Base-by-base conservation (phyloP, 306 rosid species). In the Casuarina equisetifolia region DNA sequence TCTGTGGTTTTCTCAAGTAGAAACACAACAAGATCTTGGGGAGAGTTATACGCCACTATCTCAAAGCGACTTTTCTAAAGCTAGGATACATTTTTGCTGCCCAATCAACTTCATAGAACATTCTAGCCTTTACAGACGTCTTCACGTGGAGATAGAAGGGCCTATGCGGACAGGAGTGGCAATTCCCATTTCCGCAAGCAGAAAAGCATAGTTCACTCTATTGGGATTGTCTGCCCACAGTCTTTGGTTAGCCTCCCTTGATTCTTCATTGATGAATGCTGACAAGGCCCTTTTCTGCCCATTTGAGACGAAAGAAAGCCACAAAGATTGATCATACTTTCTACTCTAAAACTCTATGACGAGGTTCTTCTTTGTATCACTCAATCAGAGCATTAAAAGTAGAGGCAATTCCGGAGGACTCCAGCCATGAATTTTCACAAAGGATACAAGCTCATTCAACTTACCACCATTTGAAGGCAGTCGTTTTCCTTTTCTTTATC, bases 261-360 rank as follows among this genome's bases (percentile, higher is more conserved):
- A 25, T 20, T 58, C 64, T 25, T 9, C 64, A 58, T 58, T 42
- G 25, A 50, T 66, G 15, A 66, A 66, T 66, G 71, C 71, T 66
- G 50, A 66, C 71, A 66, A 25, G 32, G 32, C 32, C 32, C 32
- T 25, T 25, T 25, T 25, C 32, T 66, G 15, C 25, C 15, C 48
- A 54, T 61, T 61, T 61, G 67, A 61, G 35, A 10, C 3, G 11
- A 59, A 61, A 61, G 38, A 32, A 61, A 61, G 43, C 38, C 16
- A 25, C 32, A 25, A 25, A 25, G 32, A 25, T 25, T 25, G 32
- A 25, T 25, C 32, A 25, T 25, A 25, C 32, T 25, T 0, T 25
- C 32, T 0, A 25, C 32, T 25, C 32, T 25, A 25, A 25, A 25
- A 25, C 32, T 25, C 17, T 16, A 43, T 9, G 36, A 17, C 42